A percentile compares a stretch with the other conserved stretches of the same genome.
Evolutionary conservation across 2,329 filamentous ascomycete genomes (phyloP).

Genomic region (Alternaria postmessia): DNA sequence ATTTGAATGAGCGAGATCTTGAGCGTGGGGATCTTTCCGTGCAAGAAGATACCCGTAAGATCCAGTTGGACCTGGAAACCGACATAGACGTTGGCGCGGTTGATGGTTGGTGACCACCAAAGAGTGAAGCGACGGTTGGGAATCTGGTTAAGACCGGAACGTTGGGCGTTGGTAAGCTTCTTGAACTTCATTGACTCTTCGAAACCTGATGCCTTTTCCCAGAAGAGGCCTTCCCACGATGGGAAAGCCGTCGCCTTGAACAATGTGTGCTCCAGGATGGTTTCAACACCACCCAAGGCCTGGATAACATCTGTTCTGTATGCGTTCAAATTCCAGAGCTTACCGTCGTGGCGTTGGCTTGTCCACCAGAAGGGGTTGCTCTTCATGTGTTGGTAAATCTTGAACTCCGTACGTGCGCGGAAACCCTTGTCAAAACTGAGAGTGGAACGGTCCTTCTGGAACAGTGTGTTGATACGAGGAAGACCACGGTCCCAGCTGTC

Average conservation of each 20-base stretch:
- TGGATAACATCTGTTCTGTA: slow-evolving; percentile 98
- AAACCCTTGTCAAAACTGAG: slow-evolving; percentile 99
- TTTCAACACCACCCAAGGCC: slow-evolving; percentile 94
- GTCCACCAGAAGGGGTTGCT: slow-evolving; percentile 99
- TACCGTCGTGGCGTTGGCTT: slow-evolving; percentile 94
- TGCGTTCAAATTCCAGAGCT: slow-evolving; percentile 95
- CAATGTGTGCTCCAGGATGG: slow-evolving; percentile 93
- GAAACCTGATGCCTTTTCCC: slow-evolving; percentile 65
- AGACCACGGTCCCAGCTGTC: slow-evolving; percentile 98
- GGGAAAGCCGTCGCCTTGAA: slow-evolving; percentile 98
- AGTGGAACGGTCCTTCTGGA: slow-evolving; percentile 97
- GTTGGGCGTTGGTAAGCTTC: slow-evolving; percentile 95
- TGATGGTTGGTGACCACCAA: slow-evolving; percentile 94
- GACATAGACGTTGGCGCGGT: slow-evolving; percentile 95
- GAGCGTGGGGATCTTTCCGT: slow-evolving; percentile 96
- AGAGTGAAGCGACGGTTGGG: slow-evolving; percentile 97
- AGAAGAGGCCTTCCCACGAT: slow-evolving; percentile 96
- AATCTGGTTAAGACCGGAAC: slow-evolving; percentile 97
- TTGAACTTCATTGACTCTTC: slow-evolving; percentile 90
- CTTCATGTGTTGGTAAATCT: slow-evolving; percentile 98
- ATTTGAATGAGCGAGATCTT: slow-evolving; percentile 99
- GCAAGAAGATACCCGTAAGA: slow-evolving; percentile 97
- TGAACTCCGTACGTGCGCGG: slow-evolving; percentile 94
- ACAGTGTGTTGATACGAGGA: slow-evolving; percentile 96
- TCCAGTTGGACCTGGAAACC: slow-evolving; percentile 99